Percentiles rank a stretch among this genome's conserved stretches.
These are phyloP conservation scores for Polytolypa hystricis DNA, from an alignment of 2,329 filamentous ascomycete genomes.

Conservation along the genomic window DNA sequence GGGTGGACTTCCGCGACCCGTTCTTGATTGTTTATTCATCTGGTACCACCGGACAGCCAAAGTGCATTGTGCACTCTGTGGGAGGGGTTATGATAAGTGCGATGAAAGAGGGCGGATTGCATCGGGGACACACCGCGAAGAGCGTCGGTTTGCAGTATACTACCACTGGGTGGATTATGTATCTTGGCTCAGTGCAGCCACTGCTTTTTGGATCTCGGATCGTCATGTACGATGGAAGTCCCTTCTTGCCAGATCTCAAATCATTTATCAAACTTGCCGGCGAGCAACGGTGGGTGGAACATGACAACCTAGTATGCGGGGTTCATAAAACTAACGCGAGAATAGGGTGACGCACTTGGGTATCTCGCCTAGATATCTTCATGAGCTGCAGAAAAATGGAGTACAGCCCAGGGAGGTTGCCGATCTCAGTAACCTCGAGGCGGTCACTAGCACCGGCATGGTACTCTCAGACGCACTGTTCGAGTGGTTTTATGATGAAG, in stretches of 20 bases:
- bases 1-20: conserved; percentile 60
- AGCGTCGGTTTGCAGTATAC: conserved; percentile 48
- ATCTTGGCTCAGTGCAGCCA: conserved; percentile 49
- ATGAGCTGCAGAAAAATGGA: conserved; percentile 55
- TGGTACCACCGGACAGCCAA: conserved; percentile 72
- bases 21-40: conserved; percentile 68
- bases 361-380: conserved; percentile 64
- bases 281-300: conserved; percentile 37
- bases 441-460: conserved; percentile 68
- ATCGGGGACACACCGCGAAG: conserved; percentile 35
- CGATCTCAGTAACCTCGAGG: conserved; percentile 50
- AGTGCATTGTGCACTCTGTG: conserved; percentile 69
- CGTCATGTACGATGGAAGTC: conserved; percentile 74
- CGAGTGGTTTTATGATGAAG: conserved; percentile 67
- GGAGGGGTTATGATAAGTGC: conserved; percentile 28
- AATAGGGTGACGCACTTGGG: conserved; percentile 58
- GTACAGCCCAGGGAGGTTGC: conserved; percentile 52
- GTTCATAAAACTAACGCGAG: too few species aligned
- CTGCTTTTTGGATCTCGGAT: conserved; percentile 51
- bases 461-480: conserved; percentile 66
- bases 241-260: conserved; percentile 58
- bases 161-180: conserved; percentile 85
- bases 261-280: conserved; percentile 53
- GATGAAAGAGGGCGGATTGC: conserved; percentile 50
- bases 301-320: not conserved